Conservation (phyloP, 345 rosid species). For the Arabis hirsuta region DNA sequence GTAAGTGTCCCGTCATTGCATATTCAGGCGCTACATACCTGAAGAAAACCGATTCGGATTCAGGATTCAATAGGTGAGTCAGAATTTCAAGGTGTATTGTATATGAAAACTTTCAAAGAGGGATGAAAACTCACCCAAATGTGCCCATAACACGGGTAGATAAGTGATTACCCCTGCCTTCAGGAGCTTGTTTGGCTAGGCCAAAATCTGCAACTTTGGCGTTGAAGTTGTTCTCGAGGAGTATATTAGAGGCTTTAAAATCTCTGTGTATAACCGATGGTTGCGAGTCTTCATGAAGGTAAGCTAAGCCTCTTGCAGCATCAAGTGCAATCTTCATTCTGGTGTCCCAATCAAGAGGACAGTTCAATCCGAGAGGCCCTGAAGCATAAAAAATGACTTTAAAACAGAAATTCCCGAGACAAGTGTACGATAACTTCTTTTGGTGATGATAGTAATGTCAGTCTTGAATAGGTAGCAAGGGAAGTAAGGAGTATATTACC, state of each 20-base stretch:
- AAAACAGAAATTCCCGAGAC: neutral
- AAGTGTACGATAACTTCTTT: neutral
- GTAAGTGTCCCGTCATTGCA: conserved; percentile 99
- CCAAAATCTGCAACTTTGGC: conserved; percentile 99
- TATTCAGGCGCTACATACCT: conserved; percentile 99
- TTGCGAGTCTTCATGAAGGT: conserved; percentile 97
- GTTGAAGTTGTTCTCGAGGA: conserved; percentile 90
- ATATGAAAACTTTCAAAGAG: neutral
- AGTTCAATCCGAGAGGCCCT: conserved; percentile 91
- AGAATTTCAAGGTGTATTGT: conserved; percentile 15
- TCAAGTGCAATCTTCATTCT: conserved; percentile 99
- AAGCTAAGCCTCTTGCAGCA: conserved; percentile 98
- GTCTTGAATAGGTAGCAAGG: conserved; percentile 17
- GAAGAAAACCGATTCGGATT: conserved; percentile 36
- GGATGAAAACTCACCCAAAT: conserved; percentile 74
- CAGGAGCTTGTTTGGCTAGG: conserved; percentile 98
- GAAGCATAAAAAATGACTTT: conserved; percentile 38
- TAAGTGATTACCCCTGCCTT: conserved; percentile 91
- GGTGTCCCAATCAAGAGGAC: conserved; percentile 96
- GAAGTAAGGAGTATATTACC: conserved; percentile 52
- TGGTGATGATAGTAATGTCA: neutral
- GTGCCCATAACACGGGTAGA: conserved; percentile 99
- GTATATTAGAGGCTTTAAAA: conserved; percentile 96
- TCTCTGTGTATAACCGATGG: conserved; percentile 98
- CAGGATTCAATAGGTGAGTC: neutral